Percentiles rank a stretch among this genome's conserved stretches.
phyloP scores from a whole-genome alignment of 768 basidiomycete genomes.

The Trametes coccinea region DNA sequence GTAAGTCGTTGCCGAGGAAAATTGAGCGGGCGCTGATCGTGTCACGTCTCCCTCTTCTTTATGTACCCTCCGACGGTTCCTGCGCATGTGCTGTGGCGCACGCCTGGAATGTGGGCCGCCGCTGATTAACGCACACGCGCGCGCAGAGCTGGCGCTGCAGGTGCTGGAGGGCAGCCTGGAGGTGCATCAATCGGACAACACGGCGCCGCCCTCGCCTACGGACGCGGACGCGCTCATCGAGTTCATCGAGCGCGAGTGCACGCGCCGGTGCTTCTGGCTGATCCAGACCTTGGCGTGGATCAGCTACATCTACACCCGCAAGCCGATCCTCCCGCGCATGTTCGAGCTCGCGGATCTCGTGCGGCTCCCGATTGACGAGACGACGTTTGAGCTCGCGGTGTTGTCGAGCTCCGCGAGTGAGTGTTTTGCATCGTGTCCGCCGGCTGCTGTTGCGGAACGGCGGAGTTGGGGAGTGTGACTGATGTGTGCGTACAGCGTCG shows the following conservation, averaged over 20 bases:
- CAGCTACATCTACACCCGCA: conserved; percentile 40
- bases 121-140: no score
- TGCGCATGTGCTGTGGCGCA: conserved; percentile 8
- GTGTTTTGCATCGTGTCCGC: no score
- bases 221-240: conserved; percentile 52
- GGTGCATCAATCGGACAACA: conserved; percentile 60
- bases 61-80: background rate
- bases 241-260: conserved; percentile 68
- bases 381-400: conserved; percentile 65
- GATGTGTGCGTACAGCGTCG: conserved; percentile 27
- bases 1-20: conserved; percentile 34
- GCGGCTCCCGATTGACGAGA: conserved; percentile 78
- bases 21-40: conserved; percentile 2
- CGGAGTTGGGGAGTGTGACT: background rate
- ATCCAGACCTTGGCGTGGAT: conserved; percentile 62
- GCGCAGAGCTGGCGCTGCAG: conserved; percentile 58
- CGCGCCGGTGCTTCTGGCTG: conserved; percentile 83
- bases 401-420: conserved; percentile 24
- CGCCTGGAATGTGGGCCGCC: no score
- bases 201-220: conserved; percentile 51
- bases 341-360: conserved; percentile 44
- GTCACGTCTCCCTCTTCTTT: background rate
- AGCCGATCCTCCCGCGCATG: conserved; percentile 36
- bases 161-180: conserved; percentile 69
- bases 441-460: no score